Evolutionary conservation across 352 stramenopile genomes (phyloP), one percentile per base, ranked within the genome.

Genomic region (Phytophthora kernoviae): DNA sequence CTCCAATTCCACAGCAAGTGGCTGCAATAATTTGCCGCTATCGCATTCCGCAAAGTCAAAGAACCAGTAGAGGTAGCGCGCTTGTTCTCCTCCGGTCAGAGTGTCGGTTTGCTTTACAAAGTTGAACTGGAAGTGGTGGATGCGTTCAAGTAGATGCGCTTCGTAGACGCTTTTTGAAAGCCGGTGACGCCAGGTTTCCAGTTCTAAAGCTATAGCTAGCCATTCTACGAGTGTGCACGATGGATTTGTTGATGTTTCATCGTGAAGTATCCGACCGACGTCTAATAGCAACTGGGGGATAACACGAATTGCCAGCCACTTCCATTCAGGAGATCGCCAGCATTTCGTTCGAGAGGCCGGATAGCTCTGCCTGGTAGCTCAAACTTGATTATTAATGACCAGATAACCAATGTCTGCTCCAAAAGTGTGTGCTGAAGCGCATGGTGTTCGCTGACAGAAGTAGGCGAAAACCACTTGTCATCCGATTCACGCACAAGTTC

Each of bases 401-500:
- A 89, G 7, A 41, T 42, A 8, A 84, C 62, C 20, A 89, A 40
- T 3, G 68, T 61, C 24, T 80, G 62, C 52, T 89, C 79, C n/a
- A 64, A 46, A 8, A 87, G 43, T 17, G 75, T 62, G 30, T 79
- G 65, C 7, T 70, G 69, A 12, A 84, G 50, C 0, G 73, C 62
- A 6, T 82, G 65, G 7, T 70, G 54, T 8, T 84, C 70, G 1
- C 62, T 52, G 4, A 83, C 61, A 0, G 59, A 73, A 11, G 24
- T 54, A 7, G 66, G 17, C 24, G 39, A 54, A 26, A 82, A 73
- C 73, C 73, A 84, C 44, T 70, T 72, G 7, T 65, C 43, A 20
- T 84, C 59, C 2, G 73, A 65, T 44, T 82, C 45, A 20, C 30
- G 40, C 0, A 75, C 2, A 2, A 81, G 17, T 18, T 75, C 49